phyloP scores from a whole-genome alignment of 768 basidiomycete species.

The Lactifluus echinatus region DNA sequence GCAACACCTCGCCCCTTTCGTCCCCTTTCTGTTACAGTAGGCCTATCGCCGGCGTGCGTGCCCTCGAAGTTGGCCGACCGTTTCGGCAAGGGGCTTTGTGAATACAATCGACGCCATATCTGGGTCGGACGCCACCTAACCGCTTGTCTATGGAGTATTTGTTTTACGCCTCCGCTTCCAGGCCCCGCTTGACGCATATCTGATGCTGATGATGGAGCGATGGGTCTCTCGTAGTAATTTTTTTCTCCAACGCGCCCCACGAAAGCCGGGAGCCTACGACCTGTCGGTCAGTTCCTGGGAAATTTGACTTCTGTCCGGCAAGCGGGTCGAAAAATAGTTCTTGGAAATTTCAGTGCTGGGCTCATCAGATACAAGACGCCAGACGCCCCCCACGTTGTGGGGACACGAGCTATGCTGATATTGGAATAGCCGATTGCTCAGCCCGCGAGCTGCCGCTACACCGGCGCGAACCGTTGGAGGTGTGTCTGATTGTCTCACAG shows the following conservation, averaged over 20 bases:
- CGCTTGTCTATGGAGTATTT: background rate
- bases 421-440: slow-evolving; percentile 6
- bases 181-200: background rate
- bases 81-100: background rate
- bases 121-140: slow-evolving; percentile 4
- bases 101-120: background rate
- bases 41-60: background rate
- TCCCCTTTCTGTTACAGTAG: too few relatives aligned
- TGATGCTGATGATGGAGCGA: background rate
- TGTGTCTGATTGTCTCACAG: background rate
- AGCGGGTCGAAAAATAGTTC: background rate
- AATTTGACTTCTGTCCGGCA: background rate
- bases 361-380: background rate
- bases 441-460: background rate
- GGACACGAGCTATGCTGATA: slow-evolving; percentile 8
- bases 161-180: background rate
- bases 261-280: background rate
- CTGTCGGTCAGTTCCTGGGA: background rate
- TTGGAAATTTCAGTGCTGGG: background rate
- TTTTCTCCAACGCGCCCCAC: background rate
- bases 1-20: background rate
- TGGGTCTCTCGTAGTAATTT: background rate
- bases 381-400: slow-evolving; percentile 4
- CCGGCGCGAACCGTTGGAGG: background rate
- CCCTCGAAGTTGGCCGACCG: background rate